Evolutionary conservation across 2,329 filamentous ascomycete species (phyloP), one percentile per base, ranked within the genome.

Genomic region (Cordyceps militaris): DNA sequence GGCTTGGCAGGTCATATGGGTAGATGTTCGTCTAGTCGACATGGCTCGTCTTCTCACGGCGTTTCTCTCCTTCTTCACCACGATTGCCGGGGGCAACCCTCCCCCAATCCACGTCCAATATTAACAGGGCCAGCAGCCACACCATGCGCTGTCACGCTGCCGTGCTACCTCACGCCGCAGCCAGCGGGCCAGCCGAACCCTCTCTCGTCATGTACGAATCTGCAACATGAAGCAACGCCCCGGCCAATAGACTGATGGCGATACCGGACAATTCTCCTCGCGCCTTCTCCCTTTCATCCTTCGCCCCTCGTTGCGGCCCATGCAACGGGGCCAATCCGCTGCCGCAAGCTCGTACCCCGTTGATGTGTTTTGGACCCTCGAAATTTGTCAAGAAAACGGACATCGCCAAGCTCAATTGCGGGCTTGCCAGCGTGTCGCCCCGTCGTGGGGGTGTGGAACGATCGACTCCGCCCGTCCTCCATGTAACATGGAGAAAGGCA

Each of bases 141-240:
- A 3, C 8, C 43, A 56, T 56, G 53, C 43, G 53, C 42, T 48
- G 53, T 40, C 32, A 47, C 53, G 30, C 53, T 56, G 53, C 43
- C 11, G 30, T 56, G 53, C 24, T 48, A 56, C 53, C 43, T 34
- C 26, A 23, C 11, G 28, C 26, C 34, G 43, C 44, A 46, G 43
- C 23, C 16, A 32, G 30, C 52, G 52, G 50, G n/a, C n/a, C 49
- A 7, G 34, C 32, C 34, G 14, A 51, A 16, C 19, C 30, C 32
- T 21, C 4, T 19, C 9, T 14, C 9, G 9, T 16, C 16, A 3
- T 38, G 7, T 36, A 49, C 47, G 47, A 32, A 32, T 13, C 13
- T 24, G 28, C 16, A 3, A 28, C 47, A n/a, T n/a, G n/a, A n/a
- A n/a, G n/a, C n/a, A n/a, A n/a, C n/a, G n/a, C n/a, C n/a, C n/a